These are phyloP conservation scores for Diaporthe destruens DNA, from an alignment of 2,329 filamentous ascomycete genomes.

Conservation along the genomic window DNA sequence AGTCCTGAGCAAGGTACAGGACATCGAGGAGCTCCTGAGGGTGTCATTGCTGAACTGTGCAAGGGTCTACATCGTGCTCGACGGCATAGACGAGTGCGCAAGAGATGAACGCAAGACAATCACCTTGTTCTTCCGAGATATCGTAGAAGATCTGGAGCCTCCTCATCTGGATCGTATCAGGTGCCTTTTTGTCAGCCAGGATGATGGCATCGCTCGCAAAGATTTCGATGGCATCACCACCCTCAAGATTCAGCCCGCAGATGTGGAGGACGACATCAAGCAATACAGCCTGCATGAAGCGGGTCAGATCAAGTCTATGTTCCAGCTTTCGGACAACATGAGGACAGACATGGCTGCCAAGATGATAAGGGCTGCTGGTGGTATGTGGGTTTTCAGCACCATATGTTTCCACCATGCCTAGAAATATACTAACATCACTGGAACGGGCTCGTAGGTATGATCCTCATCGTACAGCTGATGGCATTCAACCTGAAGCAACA, in stretches of 20 bases:
- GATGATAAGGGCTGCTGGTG: conserved; percentile 12
- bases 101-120: conserved; percentile 49
- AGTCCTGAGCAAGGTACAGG: conserved; percentile 45
- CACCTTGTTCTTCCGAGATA: conserved; percentile 47
- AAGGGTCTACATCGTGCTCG: conserved; percentile 53
- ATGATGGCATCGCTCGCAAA: conserved; percentile 49
- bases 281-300: background rate
- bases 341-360: background rate
- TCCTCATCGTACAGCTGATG: conserved; percentile 11
- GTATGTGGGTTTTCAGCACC: background rate
- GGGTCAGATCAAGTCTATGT: background rate
- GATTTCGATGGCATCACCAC: conserved; percentile 44
- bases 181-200: conserved; percentile 53
- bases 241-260: conserved; percentile 44
- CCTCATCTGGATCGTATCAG: conserved; percentile 43
- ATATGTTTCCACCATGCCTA: background rate
- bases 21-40: conserved; percentile 50
- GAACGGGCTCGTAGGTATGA: background rate
- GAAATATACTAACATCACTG: background rate
- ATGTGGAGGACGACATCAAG: conserved; percentile 12
- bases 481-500: conserved; percentile 9
- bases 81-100: conserved; percentile 58
- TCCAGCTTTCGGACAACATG: background rate
- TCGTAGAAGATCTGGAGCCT: conserved; percentile 6
- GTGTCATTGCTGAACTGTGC: conserved; percentile 46